Conservation (phyloP, 257 asterid genomes). For the Prunella vulgaris region DNA sequence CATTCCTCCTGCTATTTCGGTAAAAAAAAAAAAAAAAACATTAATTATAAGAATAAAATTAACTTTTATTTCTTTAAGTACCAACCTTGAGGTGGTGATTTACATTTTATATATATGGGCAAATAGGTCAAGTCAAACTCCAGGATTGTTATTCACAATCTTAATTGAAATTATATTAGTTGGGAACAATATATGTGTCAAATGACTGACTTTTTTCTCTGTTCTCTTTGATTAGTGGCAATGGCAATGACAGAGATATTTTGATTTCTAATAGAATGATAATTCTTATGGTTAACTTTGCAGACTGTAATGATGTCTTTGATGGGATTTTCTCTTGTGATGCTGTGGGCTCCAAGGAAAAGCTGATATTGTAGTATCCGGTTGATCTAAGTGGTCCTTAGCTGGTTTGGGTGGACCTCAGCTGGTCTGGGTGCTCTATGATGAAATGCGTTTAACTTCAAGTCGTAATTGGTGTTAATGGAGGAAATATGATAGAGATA, state of each 20-base stretch:
- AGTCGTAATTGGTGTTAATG: not conserved
- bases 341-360: slow-evolving; percentile 69
- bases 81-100: not conserved
- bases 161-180: not conserved
- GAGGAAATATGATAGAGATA: not conserved
- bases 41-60: no score
- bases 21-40: slow-evolving; percentile 19
- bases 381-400: no score
- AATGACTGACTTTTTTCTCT: not conserved
- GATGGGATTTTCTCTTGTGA: slow-evolving; percentile 94
- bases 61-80: no score
- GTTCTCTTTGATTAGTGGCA: not conserved
- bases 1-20: slow-evolving; percentile 96
- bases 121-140: not conserved
- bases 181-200: not conserved
- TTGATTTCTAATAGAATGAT: not conserved
- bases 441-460: not conserved
- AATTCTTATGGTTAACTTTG: slow-evolving; percentile 1
- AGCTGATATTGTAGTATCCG: no score
- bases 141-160: not conserved
- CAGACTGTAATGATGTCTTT: slow-evolving; percentile 92
- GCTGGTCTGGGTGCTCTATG: no score
- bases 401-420: no score
- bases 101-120: no score
- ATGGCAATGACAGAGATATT: not conserved